Evolutionary conservation across 2,329 filamentous ascomycete species (phyloP), one percentile per base, ranked within the genome.

Genomic region (Periconia digitata): DNA sequence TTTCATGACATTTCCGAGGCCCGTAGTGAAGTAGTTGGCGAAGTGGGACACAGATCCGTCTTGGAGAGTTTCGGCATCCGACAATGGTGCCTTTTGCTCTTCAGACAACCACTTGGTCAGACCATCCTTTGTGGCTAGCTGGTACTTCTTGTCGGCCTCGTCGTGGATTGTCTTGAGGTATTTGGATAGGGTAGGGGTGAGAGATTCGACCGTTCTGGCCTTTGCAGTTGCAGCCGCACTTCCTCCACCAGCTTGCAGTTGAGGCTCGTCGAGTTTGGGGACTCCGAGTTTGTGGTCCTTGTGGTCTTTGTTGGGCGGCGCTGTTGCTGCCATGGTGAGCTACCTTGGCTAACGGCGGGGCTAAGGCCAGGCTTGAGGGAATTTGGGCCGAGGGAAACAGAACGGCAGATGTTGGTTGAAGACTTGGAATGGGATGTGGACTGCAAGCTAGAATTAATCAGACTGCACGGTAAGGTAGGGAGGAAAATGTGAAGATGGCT

Each of bases 11-110:
- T 73, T 74, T 7, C 75, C 74, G 13, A 70, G 65, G 17, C 72
- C 64, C 23, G 72, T 76, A 41, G 70, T 70, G 71, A 81, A 77
- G 54, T 79, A 79, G 39, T 70, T 66, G 27, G 57, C 62, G 27
- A 71, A 70, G 34, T 61, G 54, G 1, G 60, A 53, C 45, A 69
- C 64, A 13, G 67, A 66, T 29, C 63, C 66, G 41, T 65, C 62
- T 23, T 60, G 49, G 15, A 70, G 56, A 32, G 60, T 43, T 27
- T 64, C 55, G 1, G 55, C 55, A 35, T 69, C 63, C 10, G 51
- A 40, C 5, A 27, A 50, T 0, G 57, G 49, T 37, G 52, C 58
- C 41, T 65, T 55, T 44, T 70, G 67, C 53, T 69, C 64, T 20
- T 67, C 62, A 1, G 50, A 50, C 29, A 70, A 50, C 68, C 68